phyloP scores from a whole-genome alignment of 164 flowering plant genomes.

The Piper longum region DNA sequence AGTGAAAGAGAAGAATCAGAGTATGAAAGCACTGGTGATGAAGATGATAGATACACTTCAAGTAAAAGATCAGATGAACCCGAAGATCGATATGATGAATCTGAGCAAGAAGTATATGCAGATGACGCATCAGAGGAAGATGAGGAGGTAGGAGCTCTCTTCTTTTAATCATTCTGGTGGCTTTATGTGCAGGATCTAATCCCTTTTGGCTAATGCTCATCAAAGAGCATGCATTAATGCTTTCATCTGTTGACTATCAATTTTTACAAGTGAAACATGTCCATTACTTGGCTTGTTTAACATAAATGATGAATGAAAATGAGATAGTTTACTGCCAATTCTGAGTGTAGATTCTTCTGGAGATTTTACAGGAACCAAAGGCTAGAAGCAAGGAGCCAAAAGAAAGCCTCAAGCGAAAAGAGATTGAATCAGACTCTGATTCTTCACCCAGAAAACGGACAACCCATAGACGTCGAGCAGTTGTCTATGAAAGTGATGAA shows the following conservation, averaged over 20 bases:
- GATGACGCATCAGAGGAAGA: conserved; percentile 43
- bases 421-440: conserved; percentile 77
- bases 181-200: no score
- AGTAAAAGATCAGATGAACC: conserved; percentile 40
- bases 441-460: conserved; percentile 61
- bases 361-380: conserved; percentile 41
- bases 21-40: conserved; percentile 86
- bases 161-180: not conserved
- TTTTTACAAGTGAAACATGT: no score
- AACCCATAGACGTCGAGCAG: conserved; percentile 51
- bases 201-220: no score
- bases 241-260: no score
- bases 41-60: conserved; percentile 47
- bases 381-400: conserved; percentile 32
- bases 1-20: conserved; percentile 91
- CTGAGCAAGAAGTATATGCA: conserved; percentile 16
- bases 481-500: conserved; percentile 68
- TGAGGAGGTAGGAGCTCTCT: conserved; percentile 36
- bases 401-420: conserved; percentile 48
- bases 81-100: conserved; percentile 14
- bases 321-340: not conserved
- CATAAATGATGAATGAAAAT: not conserved
- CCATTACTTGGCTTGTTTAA: no score
- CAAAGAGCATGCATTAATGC: no score
- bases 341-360: not conserved